Percentiles rank a stretch among this genome's conserved stretches.
Evolutionary conservation across 208 protist species (phyloP).

Genomic region (Angomonas ambiguus): DNA sequence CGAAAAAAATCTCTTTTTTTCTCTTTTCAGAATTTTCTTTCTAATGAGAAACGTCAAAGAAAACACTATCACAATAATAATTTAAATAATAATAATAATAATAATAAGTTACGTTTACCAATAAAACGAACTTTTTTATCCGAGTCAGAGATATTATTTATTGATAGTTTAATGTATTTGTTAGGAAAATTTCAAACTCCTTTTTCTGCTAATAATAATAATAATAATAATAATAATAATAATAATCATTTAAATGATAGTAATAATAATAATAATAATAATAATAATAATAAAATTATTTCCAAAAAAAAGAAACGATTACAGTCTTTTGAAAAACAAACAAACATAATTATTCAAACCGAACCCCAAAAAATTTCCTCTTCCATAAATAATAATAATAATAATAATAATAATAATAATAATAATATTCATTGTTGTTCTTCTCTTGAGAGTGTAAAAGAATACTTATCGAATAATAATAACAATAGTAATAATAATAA

Average conservation of each 20-base stretch:
- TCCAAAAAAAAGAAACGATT: no score
- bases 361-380: background rate
- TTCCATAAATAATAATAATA: background rate
- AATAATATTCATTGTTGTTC: background rate
- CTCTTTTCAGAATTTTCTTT: no score
- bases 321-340: no score
- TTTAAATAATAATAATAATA: no score
- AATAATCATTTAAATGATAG: background rate
- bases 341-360: no score
- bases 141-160: no score
- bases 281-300: constrained; percentile 4
- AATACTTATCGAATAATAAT: constrained; percentile 1
- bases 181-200: background rate
- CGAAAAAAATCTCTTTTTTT: no score
- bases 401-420: constrained; percentile 1
- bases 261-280: constrained; percentile 4
- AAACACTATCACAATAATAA: no score
- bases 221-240: constrained; percentile 4
- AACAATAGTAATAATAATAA: background rate
- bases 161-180: no score
- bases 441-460: background rate
- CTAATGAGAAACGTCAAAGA: no score
- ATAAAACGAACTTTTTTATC: no score
- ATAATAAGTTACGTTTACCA: no score
- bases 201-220: background rate